These are phyloP conservation scores for Prunella vulgaris DNA, from an alignment of 257 asterid genomes.

Conservation along the genomic window DNA sequence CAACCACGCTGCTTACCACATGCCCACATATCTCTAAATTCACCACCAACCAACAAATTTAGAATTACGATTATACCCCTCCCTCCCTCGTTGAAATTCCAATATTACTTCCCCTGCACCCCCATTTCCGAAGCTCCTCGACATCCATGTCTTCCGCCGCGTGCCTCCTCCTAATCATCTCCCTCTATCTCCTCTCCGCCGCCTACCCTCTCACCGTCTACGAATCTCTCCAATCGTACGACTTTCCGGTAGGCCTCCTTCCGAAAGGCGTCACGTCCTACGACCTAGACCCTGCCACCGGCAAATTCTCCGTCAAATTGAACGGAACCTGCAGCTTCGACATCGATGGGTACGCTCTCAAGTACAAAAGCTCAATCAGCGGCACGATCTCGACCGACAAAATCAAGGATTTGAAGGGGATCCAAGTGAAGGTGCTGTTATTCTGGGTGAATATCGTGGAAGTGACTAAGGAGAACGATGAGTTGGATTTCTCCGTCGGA, in stretches of 20 bases:
- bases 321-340: conserved; percentile 52
- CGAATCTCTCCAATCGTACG: conserved; percentile 47
- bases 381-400: conserved; percentile 46
- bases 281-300: conserved; percentile 60
- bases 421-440: conserved; percentile 58
- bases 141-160: conserved; percentile 28
- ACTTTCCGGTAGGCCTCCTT: conserved; percentile 68
- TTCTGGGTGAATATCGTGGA: conserved; percentile 62
- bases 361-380: conserved; percentile 50
- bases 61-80: neutral
- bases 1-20: neutral
- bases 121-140: neutral
- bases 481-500: conserved; percentile 62
- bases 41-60: neutral
- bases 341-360: conserved; percentile 48
- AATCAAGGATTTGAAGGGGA: conserved; percentile 48
- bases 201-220: conserved; percentile 39
- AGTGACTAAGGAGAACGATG: conserved; percentile 40
- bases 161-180: conserved; percentile 8
- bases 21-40: too few relatives aligned
- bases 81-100: neutral
- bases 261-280: conserved; percentile 69
- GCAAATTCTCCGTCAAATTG: conserved; percentile 53
- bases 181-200: conserved; percentile 20
- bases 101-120: neutral